Evolutionary conservation across 208 protist genomes (phyloP).

Genomic region (Angomonas desouzai): DNA sequence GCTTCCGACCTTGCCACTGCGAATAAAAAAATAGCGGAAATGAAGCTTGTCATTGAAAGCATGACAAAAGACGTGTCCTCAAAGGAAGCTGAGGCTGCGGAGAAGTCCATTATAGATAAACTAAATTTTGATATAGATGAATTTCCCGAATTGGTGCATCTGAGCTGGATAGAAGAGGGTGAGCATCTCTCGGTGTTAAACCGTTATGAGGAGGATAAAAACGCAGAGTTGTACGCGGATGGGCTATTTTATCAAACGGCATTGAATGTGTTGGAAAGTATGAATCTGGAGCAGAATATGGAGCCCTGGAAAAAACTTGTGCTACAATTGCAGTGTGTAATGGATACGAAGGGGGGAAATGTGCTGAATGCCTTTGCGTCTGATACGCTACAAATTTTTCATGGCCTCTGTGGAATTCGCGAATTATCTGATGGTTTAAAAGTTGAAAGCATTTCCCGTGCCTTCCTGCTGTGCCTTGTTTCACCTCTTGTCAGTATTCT

Average conservation of each 20-base stretch:
- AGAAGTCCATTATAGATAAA: background rate
- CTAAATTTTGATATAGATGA: background rate
- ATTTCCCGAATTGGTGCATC: background rate
- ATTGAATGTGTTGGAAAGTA: conserved; percentile 13
- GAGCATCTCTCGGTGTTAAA: background rate
- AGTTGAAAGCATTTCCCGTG: background rate
- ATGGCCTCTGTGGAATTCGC: background rate
- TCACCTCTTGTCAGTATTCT: background rate
- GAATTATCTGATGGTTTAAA: background rate
- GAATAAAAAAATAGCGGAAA: conserved; percentile 4
- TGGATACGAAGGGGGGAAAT: conserved; percentile 14
- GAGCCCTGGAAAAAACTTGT: conserved; percentile 18
- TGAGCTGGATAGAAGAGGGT: background rate
- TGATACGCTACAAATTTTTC: background rate
- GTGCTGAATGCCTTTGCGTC: background rate
- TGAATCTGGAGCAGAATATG: conserved; percentile 6
- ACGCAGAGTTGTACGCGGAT: background rate
- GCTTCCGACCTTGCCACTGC: background rate
- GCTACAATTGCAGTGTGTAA: conserved; percentile 18
- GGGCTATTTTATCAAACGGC: conserved; percentile 22
- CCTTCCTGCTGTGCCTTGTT: background rate
- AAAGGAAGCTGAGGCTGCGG: background rate
- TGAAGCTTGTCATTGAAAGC: conserved; percentile 5
- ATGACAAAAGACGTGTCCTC: background rate
- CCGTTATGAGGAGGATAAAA: background rate